These are phyloP conservation scores for Gnaphalium uliginosum DNA, from an alignment of 129 eudicot species.

Conservation along the genomic window DNA sequence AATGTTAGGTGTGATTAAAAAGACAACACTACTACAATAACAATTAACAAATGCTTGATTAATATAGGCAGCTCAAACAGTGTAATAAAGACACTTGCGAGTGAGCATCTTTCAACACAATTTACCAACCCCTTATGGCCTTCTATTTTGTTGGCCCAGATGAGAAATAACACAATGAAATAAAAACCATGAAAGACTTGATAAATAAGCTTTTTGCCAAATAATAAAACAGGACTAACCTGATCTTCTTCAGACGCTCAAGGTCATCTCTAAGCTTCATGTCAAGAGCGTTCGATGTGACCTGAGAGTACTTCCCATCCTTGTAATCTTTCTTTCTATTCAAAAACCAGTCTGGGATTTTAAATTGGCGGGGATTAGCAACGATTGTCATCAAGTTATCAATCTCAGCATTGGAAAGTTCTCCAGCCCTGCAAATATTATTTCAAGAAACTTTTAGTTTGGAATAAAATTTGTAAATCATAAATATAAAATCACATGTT, in stretches of 20 bases:
- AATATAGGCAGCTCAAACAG: no score
- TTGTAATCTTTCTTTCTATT: constrained; percentile 79
- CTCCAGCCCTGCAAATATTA: constrained; percentile 49
- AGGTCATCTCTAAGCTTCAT: constrained; percentile 80
- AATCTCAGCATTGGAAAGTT: constrained; percentile 55
- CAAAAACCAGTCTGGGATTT: constrained; percentile 73
- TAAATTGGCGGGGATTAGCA: constrained; percentile 72
- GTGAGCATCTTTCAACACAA: no score
- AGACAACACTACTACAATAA: no score
- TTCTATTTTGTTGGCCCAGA: background rate
- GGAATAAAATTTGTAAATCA: background rate
- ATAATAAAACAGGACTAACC: constrained; percentile 26
- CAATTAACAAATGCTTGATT: no score
- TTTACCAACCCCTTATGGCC: background rate
- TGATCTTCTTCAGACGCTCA: constrained; percentile 74
- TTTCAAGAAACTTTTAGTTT: background rate
- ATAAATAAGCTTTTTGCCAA: background rate
- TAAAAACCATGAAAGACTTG: background rate
- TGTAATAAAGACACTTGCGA: no score
- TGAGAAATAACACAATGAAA: no score
- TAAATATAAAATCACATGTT: no score
- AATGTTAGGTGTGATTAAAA: no score
- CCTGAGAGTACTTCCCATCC: constrained; percentile 69
- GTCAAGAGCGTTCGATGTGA: constrained; percentile 68
- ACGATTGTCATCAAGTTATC: constrained; percentile 67